Base-by-base conservation (phyloP, 441 rosid species). In the Euphorbia celastroides region DNA sequence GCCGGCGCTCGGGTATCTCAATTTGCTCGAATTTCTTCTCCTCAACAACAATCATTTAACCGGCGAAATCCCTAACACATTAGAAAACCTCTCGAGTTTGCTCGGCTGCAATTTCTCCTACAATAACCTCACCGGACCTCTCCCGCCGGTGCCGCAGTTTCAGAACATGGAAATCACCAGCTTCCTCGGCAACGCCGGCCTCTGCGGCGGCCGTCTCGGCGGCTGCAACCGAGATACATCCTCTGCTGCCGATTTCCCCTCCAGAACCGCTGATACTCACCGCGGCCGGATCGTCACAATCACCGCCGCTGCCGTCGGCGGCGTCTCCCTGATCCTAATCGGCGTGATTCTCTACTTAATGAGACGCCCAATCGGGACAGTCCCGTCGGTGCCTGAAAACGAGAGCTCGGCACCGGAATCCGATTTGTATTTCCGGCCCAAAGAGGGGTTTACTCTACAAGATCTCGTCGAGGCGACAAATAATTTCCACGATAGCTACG, bases 101-200 rank as follows among this genome's bases (percentile, higher is more conserved):
- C 68, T 89, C 57, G 94, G 85, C 8, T 94, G 97, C 92, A 92
- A 94, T 83, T 87, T 94, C 71, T 94, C 99, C 12, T 84, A 81
- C 87, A 94, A 94, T 78, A 78, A 86, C 73, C 86, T 94, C 44
- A 82, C 79, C 0, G 97, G 99, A 66, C 82, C 90, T 55, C 62
- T 94, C 22, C 99, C 99, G 27, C 60, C 80, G 1, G 41, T 72
- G 34, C 76, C 80, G 2, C 79, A 85, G 48, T 88, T 89, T 72
- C 86, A 83, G 79, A 89, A 82, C 80, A 94, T 94, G 99, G 83
- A 77, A 13, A 60, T 63, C 7, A 82, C 78, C 50, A 86, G 96
- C 77, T 94, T 88, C 65, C 51, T 78, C 17, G 96, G 92, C 65
- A 92, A 94, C 77, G 78, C 67, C 42, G 97, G 93, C 56, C 92